phyloP scores from a whole-genome alignment of 2,329 filamentous ascomycete species.

The Endocalyx cinctus region DNA sequence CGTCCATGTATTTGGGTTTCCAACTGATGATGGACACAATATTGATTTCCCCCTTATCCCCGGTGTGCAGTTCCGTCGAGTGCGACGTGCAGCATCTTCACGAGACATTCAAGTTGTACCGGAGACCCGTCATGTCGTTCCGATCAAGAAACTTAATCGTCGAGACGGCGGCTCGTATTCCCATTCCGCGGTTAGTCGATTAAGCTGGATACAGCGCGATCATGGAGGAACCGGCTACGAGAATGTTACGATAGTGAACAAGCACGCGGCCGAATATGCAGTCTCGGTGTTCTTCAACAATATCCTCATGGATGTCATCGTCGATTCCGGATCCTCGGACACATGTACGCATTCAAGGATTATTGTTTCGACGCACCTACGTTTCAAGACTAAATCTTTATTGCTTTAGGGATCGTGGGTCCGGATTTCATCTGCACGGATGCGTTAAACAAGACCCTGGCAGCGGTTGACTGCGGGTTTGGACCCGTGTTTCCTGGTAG shows the following conservation, averaged over 20 bases:
- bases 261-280: slow-evolving; percentile 28
- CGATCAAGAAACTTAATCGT: no score
- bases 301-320: slow-evolving; percentile 27
- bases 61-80: no score
- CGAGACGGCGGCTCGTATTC: no score
- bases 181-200: no score
- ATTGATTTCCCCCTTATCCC: no score
- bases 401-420: slow-evolving; percentile 29
- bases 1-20: no score
- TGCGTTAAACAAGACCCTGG: slow-evolving; percentile 21
- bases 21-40: no score
- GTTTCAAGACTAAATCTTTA: neutral
- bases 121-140: no score
- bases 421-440: slow-evolving; percentile 38
- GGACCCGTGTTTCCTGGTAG: slow-evolving; percentile 32
- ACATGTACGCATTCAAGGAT: slow-evolving; percentile 31
- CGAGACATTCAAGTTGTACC: no score
- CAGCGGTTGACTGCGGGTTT: slow-evolving; percentile 35
- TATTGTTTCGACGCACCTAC: neutral
- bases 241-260: slow-evolving; percentile 28
- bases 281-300: slow-evolving; percentile 22
- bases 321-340: slow-evolving; percentile 49
- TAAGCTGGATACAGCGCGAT: slow-evolving; percentile 24
- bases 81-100: no score
- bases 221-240: slow-evolving; percentile 21